Evolutionary conservation across 495 filamentous ascomycete genomes (phyloP).

Genomic region (Aspergillus cristatus): DNA sequence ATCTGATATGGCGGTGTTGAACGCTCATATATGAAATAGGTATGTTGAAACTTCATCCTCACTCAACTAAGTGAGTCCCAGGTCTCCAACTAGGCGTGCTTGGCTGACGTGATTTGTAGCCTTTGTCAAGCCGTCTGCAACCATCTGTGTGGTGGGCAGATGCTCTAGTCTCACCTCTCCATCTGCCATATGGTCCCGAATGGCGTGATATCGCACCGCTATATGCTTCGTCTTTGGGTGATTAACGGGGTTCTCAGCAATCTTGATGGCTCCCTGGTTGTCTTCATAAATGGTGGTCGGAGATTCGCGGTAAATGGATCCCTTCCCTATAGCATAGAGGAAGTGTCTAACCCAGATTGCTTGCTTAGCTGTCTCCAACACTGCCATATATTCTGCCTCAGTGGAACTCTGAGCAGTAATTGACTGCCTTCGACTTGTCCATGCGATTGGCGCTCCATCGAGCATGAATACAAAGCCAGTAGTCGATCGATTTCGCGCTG

Average conservation of each 20-base stretch:
- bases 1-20: neutral
- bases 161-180: neutral
- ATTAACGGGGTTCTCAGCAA: conserved; percentile 7
- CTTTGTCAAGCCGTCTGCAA: conserved; percentile 15
- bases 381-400: conserved; percentile 8
- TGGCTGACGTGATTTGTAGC: neutral
- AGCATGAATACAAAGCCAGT: conserved; percentile 9
- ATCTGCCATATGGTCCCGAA: conserved; percentile 6
- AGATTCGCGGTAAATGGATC: neutral
- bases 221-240: conserved; percentile 15
- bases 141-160: conserved; percentile 5
- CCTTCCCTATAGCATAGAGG: conserved; percentile 3
- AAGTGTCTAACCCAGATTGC: conserved; percentile 6
- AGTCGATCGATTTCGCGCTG: conserved; percentile 3
- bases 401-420: conserved; percentile 3
- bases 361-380: conserved; percentile 3
- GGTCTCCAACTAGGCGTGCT: too few species aligned
- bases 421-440: conserved; percentile 8
- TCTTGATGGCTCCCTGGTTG: conserved; percentile 6
- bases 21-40: neutral
- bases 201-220: conserved; percentile 8
- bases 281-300: conserved; percentile 3
- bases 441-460: conserved; percentile 4
- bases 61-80: too few species aligned
- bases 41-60: neutral